A percentile compares a stretch with the other conserved stretches of the same genome.
phyloP scores from a whole-genome alignment of 257 asterid species.

The Fraxinus pennsylvanica region DNA sequence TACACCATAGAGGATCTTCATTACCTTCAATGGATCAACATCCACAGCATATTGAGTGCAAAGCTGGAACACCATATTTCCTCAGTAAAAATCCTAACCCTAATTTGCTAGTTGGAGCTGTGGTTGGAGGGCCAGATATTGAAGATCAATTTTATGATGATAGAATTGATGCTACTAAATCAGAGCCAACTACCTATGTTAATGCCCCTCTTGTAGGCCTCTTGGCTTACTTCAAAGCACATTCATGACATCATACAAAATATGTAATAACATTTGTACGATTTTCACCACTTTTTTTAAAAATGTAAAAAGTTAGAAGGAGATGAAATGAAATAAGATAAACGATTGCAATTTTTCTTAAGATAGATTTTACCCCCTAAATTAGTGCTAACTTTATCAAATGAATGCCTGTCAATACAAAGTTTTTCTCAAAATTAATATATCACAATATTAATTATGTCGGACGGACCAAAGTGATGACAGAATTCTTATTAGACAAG shows the following conservation, averaged over 20 bases:
- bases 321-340: too few relatives aligned
- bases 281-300: neutral
- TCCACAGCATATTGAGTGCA: slow-evolving; percentile 38
- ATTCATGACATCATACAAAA: neutral
- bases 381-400: too few relatives aligned
- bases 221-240: slow-evolving; percentile 43
- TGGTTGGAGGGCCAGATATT: slow-evolving; percentile 43
- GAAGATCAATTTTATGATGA: slow-evolving; percentile 36
- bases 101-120: slow-evolving; percentile 42
- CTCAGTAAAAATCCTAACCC: slow-evolving; percentile 36
- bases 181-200: slow-evolving; percentile 54
- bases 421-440: too few relatives aligned
- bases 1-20: slow-evolving; percentile 56
- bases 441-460: too few relatives aligned
- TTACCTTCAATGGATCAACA: slow-evolving; percentile 36
- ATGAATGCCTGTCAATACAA: too few relatives aligned
- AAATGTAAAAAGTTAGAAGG: too few relatives aligned
- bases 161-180: slow-evolving; percentile 29
- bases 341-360: too few relatives aligned
- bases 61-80: slow-evolving; percentile 41
- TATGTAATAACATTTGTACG: neutral
- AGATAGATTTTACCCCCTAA: too few relatives aligned
- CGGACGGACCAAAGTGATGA: too few relatives aligned
- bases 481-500: too few relatives aligned
- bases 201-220: slow-evolving; percentile 54